These are phyloP conservation scores for Talaromyces borbonicus DNA, from an alignment of 495 filamentous ascomycete species.

Conservation along the genomic window DNA sequence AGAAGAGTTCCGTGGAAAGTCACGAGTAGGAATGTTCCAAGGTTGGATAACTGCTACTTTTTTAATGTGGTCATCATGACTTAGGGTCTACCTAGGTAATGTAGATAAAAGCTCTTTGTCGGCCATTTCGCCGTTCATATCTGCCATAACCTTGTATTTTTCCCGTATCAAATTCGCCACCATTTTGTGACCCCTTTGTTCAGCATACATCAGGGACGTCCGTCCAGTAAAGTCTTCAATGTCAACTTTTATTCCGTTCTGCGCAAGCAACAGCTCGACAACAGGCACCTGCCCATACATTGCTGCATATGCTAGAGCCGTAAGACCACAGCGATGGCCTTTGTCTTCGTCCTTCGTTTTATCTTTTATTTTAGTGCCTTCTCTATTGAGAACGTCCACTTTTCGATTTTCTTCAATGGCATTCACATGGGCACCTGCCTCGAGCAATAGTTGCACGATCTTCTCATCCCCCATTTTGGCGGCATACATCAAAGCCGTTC, in stretches of 20 bases:
- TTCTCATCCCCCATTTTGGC: not conserved
- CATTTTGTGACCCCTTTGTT: constrained; percentile 20
- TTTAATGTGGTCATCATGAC: too few species aligned
- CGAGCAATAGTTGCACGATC: constrained; percentile 10
- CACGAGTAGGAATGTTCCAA: too few species aligned
- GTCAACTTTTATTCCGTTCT: constrained; percentile 10
- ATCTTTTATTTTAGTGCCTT: not conserved
- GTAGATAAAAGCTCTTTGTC: too few species aligned
- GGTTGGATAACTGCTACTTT: too few species aligned
- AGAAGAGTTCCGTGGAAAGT: too few species aligned
- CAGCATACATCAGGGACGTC: constrained; percentile 17
- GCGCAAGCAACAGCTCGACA: constrained; percentile 12
- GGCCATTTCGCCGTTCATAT: too few species aligned
- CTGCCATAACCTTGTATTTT: too few species aligned
- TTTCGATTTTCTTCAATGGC: constrained; percentile 8
- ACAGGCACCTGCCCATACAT: constrained; percentile 13
- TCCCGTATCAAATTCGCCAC: constrained; percentile 11
- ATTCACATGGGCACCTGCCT: constrained; percentile 13
- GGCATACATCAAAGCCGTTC: not conserved
- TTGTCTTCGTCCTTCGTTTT: not conserved
- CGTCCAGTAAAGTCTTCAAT: constrained; percentile 10
- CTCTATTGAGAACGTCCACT: not conserved
- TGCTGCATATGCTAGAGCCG: constrained; percentile 13
- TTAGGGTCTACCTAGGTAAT: too few species aligned
- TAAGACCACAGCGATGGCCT: constrained; percentile 3